phyloP scores from a whole-genome alignment of 2,329 filamentous ascomycete species.

The Cadophora sp. region DNA sequence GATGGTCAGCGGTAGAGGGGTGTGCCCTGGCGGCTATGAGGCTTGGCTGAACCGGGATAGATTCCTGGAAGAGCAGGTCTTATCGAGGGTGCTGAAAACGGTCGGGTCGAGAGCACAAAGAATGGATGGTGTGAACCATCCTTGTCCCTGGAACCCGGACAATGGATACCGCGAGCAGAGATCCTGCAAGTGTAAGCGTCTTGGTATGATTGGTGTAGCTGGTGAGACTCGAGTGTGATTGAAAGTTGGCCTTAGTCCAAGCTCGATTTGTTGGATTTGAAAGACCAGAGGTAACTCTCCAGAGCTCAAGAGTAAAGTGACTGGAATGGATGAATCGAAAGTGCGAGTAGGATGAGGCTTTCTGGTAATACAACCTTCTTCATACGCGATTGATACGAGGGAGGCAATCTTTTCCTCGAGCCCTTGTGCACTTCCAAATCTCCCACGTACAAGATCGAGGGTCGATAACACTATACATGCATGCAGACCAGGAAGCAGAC shows the following conservation, averaged over 20 bases:
- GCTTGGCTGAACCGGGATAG: not conserved
- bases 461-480: not conserved
- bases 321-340: not conserved
- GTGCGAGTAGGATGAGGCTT: not conserved
- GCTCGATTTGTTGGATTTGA: not conserved
- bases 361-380: not conserved
- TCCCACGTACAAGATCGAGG: not conserved
- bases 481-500: not conserved
- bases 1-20: not conserved
- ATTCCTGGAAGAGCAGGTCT: constrained; percentile 4
- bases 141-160: constrained; percentile 10
- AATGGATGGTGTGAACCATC: not conserved
- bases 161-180: not conserved
- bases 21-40: constrained; percentile 1
- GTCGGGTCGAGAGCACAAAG: not conserved
- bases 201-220: not conserved
- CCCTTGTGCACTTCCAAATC: not conserved
- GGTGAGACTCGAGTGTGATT: not conserved
- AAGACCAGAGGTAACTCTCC: not conserved
- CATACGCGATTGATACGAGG: not conserved
- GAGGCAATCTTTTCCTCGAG: not conserved
- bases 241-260: not conserved
- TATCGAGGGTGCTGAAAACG: not conserved
- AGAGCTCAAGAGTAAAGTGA: not conserved
- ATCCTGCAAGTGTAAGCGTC: not conserved